Base-by-base conservation (phyloP, 805 yeast genomes). In the Nematodospora valgi region DNA sequence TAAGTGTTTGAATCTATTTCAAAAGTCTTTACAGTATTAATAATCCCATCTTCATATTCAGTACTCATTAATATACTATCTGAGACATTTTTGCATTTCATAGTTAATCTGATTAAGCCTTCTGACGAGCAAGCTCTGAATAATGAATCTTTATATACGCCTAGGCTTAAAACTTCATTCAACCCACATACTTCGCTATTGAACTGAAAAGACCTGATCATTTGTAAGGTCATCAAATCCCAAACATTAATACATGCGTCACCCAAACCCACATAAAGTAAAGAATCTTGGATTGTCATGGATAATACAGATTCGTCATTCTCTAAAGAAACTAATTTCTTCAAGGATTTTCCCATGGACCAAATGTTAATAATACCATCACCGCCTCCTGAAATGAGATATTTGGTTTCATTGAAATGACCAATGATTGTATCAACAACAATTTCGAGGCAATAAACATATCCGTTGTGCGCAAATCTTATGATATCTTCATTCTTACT, bases 381-480 rank as follows among this genome's bases (percentile, higher is more conserved):
- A 30, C 98, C 98, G 33, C 96, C 95, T 18, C 94, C 91, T 19
- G 63, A 54, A 2, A 59, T 49, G 33, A 67, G 48, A 35, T 40
- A 49, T 4, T 40, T 38, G 2, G 48, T 37, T 27, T 44, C 51
- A 17, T 45, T 39, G 14, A 46, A 35, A 29, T 33, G 20, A n/a
- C 43, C 40, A 12, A 49, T 22, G 27, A 56, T 49, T 12, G 54
- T 56, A 24, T 47, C 31, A n/a, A n/a, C n/a, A 29, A 51, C 41
- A 12, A 68, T 41, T 17, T 66, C 63, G 74, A 86, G 76, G 27
- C 88, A 72, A 56, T 89, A 88, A 9, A 91, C 80, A 47, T 85
- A 91, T 11, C 98, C 96, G 51, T 86, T 78, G 55, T 91, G 98
- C 2, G 98, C 97, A 58, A 86, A 91, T 4, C 78, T 65, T 4